Evolutionary conservation across 1,284 basidiomycete species (phyloP).

Genomic region (Schizophyllum amplum): DNA sequence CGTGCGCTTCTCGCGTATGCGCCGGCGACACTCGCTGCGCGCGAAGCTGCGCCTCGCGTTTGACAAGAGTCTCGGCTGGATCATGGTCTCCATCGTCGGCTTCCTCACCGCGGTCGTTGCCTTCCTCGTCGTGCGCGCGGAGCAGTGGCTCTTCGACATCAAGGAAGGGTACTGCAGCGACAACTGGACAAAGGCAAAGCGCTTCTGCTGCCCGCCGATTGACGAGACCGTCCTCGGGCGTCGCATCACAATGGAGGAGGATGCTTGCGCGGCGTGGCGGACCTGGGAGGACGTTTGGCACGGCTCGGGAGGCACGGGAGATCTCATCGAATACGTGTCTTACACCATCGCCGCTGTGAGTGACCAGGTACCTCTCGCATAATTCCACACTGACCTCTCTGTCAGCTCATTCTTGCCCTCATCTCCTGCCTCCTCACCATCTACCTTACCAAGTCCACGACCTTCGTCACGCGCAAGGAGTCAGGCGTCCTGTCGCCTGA

Average conservation of each 20-base stretch:
- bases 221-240: constrained; percentile 18
- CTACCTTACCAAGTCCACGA: constrained; percentile 80
- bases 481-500: constrained; percentile 59
- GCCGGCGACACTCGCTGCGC: constrained; percentile 60
- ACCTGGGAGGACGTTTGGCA: constrained; percentile 58
- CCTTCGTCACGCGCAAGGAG: constrained; percentile 84
- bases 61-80: constrained; percentile 86
- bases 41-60: constrained; percentile 63
- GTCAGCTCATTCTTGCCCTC: constrained; percentile 63
- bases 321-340: constrained; percentile 56
- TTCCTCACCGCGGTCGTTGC: constrained; percentile 81
- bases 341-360: constrained; percentile 78
- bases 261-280: constrained; percentile 65
- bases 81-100: constrained; percentile 84
- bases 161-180: constrained; percentile 85
- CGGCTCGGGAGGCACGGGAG: constrained; percentile 15
- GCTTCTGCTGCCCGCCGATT: constrained; percentile 69
- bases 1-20: constrained; percentile 63
- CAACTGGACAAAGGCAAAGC: constrained; percentile 68
- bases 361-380: constrained; percentile 7
- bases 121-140: constrained; percentile 80
- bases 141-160: constrained; percentile 89
- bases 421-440: constrained; percentile 77
- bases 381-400: constrained; percentile 4
- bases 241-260: constrained; percentile 18